phyloP scores from a whole-genome alignment of 805 yeast genomes.

The Ogataea parapolymorpha region DNA sequence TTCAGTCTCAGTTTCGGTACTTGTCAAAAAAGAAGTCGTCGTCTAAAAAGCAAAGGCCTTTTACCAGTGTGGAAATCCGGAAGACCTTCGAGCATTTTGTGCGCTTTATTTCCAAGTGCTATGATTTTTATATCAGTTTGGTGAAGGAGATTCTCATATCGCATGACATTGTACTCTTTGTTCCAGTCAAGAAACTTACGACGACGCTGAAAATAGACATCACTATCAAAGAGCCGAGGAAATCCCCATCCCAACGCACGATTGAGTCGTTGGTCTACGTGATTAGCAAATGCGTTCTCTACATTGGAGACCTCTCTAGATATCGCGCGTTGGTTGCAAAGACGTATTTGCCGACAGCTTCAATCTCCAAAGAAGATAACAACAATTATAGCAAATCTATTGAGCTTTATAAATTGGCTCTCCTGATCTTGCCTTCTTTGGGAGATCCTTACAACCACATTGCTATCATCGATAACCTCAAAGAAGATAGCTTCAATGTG shows the following conservation, averaged over 20 bases:
- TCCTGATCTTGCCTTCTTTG: constrained; percentile 58
- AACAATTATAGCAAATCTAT: constrained; percentile 43
- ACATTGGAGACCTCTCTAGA: constrained; percentile 57
- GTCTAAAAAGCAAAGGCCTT: constrained; percentile 10
- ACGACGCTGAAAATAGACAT: constrained; percentile 24
- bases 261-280: constrained; percentile 36
- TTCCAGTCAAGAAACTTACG: constrained; percentile 31
- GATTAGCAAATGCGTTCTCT: constrained; percentile 47
- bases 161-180: constrained; percentile 37
- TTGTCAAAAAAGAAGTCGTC: constrained; percentile 21
- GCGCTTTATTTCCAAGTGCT: constrained; percentile 46
- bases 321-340: constrained; percentile 50
- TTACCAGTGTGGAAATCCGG: constrained; percentile 47
- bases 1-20: constrained; percentile 37
- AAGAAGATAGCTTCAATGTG: constrained; percentile 45
- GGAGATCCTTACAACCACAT: constrained; percentile 65
- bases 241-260: constrained; percentile 13
- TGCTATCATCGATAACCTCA: constrained; percentile 52
- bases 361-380: constrained; percentile 35
- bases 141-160: constrained; percentile 39
- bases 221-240: neutral
- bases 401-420: constrained; percentile 50
- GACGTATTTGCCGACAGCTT: constrained; percentile 34
- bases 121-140: constrained; percentile 45
- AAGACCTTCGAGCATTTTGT: constrained; percentile 50